Evolutionary conservation across 1,139 yeast species (phyloP), one percentile per base, ranked within the genome.

Genomic region (Sugiyamaella sp.): DNA sequence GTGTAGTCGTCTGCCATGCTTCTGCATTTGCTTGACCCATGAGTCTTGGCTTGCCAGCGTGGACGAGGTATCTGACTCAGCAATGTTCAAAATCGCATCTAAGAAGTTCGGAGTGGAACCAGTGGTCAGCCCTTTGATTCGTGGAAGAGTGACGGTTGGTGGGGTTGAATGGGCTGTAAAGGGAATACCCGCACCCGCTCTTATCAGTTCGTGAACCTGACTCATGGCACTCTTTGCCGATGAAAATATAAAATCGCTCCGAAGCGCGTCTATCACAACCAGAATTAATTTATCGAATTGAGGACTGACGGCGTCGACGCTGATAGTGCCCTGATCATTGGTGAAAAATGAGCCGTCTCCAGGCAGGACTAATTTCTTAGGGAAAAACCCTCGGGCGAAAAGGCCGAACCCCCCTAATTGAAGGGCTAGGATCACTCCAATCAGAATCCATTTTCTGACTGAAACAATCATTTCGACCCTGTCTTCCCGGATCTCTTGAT

Each of bases 51-150:
- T 80, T 0, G 81, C 76, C 46, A 90, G 68, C 0, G 90, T 84
- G 9, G 93, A 89, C 0, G 95, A 81, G 1, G 82, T 75, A 63
- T 93, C 97, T 44, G 86, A 95, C 62, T 95, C 99, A 1, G 97
- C 96, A 19, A 95, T 88, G 65, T 95, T 95, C 56, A 95, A 75
- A 35, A 93, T 89, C 0, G 98, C 98, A 66, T 93, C 99, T 29
- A 95, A 82, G 64, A 95, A 90, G 21, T 97, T 91, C 0, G 99
- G 98, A 39, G 95, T 75, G 0, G 97, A 86, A 0, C 99, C 99
- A 0, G 99, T 91, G 1, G 99, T 91, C 41, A 93, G 70, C 1
- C 98, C 99, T 68, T 93, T 93, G 50, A 95, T 76, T 58, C 99
- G 76, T 61, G 96, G 99, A 35, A 95, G 73, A 0, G 99, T 95